These are phyloP conservation scores for Didymosphaeria variabile DNA, from an alignment of 2,329 filamentous ascomycete species.

Conservation along the genomic window DNA sequence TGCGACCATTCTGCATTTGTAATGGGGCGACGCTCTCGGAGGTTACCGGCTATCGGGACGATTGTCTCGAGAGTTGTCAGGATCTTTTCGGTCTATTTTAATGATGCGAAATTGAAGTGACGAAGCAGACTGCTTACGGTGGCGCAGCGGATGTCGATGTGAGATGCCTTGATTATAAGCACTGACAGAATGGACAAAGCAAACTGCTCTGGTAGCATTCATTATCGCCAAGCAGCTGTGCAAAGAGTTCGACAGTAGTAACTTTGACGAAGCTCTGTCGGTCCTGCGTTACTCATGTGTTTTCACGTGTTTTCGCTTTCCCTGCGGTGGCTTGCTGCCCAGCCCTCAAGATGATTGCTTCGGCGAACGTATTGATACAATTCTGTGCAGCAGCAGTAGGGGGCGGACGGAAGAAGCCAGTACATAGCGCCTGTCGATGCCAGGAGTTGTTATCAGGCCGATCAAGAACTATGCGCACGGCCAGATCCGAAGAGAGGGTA, in stretches of 20 bases:
- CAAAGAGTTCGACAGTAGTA: conserved; percentile 55
- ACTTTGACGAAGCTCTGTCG: conserved; percentile 45
- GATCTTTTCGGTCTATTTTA: conserved; percentile 23
- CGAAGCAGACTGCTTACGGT: conserved; percentile 46
- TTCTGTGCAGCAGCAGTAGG: conserved; percentile 38
- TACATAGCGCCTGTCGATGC: conserved; percentile 48
- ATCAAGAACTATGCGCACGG: conserved; percentile 40
- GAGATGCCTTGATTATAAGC: conserved; percentile 41
- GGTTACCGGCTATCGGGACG: conserved; percentile 45
- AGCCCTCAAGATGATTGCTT: conserved; percentile 40
- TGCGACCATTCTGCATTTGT: conserved; percentile 44
- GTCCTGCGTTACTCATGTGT: neutral
- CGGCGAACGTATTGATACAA: conserved; percentile 41
- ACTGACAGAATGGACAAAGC: conserved; percentile 42
- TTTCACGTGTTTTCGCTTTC: conserved; percentile 1
- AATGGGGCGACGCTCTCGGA: conserved; percentile 46
- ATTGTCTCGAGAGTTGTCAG: conserved; percentile 35
- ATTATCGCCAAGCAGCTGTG: conserved; percentile 47
- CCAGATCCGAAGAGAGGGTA: conserved; percentile 36
- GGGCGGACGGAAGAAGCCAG: conserved; percentile 44
- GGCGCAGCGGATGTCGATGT: conserved; percentile 50
- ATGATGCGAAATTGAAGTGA: conserved; percentile 27
- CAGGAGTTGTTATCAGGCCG: conserved; percentile 53
- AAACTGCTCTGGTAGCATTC: conserved; percentile 42
- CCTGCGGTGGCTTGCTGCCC: conserved; percentile 30